Base-by-base conservation (phyloP, 2,329 filamentous ascomycete genomes). In the Alternaria postmessia region DNA sequence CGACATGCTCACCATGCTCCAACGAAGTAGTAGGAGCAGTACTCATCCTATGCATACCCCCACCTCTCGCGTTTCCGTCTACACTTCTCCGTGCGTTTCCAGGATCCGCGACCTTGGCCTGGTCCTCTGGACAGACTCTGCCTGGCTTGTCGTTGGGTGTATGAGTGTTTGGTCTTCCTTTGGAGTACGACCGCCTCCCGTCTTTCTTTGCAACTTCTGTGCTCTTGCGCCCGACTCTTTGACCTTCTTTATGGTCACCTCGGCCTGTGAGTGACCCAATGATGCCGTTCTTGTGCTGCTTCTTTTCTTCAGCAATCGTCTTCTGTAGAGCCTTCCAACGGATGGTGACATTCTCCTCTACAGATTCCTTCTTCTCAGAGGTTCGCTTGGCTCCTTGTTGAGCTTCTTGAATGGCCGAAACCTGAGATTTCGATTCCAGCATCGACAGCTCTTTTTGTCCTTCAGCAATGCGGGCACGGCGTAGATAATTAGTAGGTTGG, bases 391-490 rank as follows among this genome's bases (percentile, higher is more conserved):
- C 32, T 11, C 47, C 61, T 20, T 57, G 59, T 36, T 58, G 42
- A 22, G 57, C 51, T 57, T 62, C 57, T 16, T 64, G 55, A 7
- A 57, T 62, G 8, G 53, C 34, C 8, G 57, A 44, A 1, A 58
- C 59, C 3, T 61, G 59, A 16, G 63, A 56, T 34, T 53, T 48
- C 18, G 58, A 42, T 9, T 65, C 68, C 7, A 78, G 62, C 28
- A 62, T 61, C 2, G 61, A 64, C 2, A 75, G 47, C 42, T 78
- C 76, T 7, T 69, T 56, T 24, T 71, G 83, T 1, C 86, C 88
- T 69, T 90, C 86, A 0, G 83, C 75, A 26, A 90, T 88, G 5
- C 87, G 82, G 1, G 86, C 86, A 24, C 83, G 81, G 0, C 88
- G 83, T 14, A 90, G 78, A 56, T 84, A 83, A 22, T 80, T 80